Evolutionary conservation across 306 rosid genomes (phyloP).

Genomic region (Adenanthera pavonina): DNA sequence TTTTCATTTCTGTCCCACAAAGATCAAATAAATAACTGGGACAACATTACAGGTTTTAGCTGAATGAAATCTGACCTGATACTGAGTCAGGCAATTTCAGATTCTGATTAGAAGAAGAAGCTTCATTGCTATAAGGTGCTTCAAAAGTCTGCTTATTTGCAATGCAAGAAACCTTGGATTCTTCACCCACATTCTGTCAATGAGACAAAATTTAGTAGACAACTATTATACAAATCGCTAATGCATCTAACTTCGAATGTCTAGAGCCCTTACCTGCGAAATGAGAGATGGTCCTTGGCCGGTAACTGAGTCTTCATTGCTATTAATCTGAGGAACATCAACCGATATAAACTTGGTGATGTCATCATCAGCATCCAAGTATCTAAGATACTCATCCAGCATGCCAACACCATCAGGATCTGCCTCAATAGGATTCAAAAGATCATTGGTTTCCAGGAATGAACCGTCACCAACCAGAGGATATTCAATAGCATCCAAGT

Average conservation of each 20-base stretch:
- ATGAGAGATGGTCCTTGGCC: slow-evolving; percentile 36
- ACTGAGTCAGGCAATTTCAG: slow-evolving; percentile 41
- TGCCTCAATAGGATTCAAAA: slow-evolving; percentile 44
- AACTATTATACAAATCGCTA: slow-evolving; percentile 17
- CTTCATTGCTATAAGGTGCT: slow-evolving; percentile 46
- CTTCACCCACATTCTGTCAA: slow-evolving; percentile 60
- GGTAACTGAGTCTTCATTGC: slow-evolving; percentile 42
- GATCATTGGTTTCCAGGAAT: slow-evolving; percentile 76
- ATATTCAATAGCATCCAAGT: slow-evolving; percentile 43
- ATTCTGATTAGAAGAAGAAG: slow-evolving; percentile 53
- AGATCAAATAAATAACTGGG: background rate
- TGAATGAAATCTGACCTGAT: slow-evolving; percentile 54
- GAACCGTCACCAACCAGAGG: slow-evolving; percentile 48
- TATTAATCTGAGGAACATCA: slow-evolving; percentile 55
- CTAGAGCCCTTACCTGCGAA: slow-evolving; percentile 54
- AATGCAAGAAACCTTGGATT: slow-evolving; percentile 33
- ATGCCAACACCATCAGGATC: slow-evolving; percentile 52
- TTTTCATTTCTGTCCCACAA: background rate
- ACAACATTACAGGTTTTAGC: background rate
- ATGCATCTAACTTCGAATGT: slow-evolving; percentile 2
- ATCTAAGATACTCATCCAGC: slow-evolving; percentile 69
- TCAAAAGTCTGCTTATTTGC: slow-evolving; percentile 45
- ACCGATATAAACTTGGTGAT: slow-evolving; percentile 50
- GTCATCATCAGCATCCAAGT: slow-evolving; percentile 54
- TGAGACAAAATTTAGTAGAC: slow-evolving; percentile 18